Conservation (phyloP, 441 rosid genomes). For the Eruca vesicaria region DNA sequence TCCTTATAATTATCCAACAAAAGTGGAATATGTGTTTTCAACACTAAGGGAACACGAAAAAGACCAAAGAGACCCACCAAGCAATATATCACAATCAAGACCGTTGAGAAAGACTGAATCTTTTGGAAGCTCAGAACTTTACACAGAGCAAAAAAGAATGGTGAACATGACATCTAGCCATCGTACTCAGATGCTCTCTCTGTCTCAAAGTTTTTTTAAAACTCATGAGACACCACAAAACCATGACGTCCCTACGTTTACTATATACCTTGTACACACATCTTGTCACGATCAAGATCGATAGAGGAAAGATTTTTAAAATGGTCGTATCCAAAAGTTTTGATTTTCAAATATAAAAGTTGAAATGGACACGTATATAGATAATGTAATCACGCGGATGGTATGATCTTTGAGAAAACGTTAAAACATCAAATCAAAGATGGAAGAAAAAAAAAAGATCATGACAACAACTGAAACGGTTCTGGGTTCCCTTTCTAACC, state of each 20-base stretch:
- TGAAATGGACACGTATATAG: constrained; percentile 28
- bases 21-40: constrained; percentile 25
- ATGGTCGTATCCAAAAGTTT: constrained; percentile 14
- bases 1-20: constrained; percentile 4
- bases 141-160: constrained; percentile 18
- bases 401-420: constrained; percentile 31
- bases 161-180: constrained; percentile 29
- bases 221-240: constrained; percentile 10
- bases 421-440: constrained; percentile 26
- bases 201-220: constrained; percentile 6
- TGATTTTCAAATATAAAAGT: constrained; percentile 7
- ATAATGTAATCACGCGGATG: constrained; percentile 33
- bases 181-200: constrained; percentile 21
- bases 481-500: constrained; percentile 34
- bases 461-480: constrained; percentile 28
- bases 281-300: constrained; percentile 21
- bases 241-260: constrained; percentile 28
- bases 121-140: constrained; percentile 14
- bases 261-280: background rate
- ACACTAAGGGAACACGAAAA: constrained; percentile 28
- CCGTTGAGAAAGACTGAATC: constrained; percentile 34
- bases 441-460: background rate
- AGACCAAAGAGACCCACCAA: constrained; percentile 29
- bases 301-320: constrained; percentile 14
- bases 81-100: constrained; percentile 29